phyloP scores from a whole-genome alignment of 208 protist genomes.

The Leishmania lainsoni region DNA sequence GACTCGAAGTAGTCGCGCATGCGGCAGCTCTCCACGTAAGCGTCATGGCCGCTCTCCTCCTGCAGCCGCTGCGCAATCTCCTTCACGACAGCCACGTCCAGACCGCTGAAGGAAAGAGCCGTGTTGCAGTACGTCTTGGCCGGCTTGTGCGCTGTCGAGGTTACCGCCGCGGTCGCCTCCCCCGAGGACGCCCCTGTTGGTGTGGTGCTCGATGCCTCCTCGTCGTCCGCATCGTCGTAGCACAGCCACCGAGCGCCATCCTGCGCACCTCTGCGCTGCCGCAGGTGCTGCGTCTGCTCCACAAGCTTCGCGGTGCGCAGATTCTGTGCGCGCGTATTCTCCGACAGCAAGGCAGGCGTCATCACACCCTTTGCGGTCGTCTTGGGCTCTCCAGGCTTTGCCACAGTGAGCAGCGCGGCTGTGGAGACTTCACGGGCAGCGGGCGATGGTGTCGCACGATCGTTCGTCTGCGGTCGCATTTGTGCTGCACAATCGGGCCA shows the following conservation, averaged over 20 bases:
- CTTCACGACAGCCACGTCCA: conserved; percentile 34
- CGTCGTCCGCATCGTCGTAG: conserved; percentile 13
- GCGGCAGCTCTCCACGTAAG: neutral
- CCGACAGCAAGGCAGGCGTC: conserved; percentile 2
- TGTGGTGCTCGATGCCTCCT: conserved; percentile 1
- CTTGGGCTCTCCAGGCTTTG: neutral
- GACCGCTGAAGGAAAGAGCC: conserved; percentile 27
- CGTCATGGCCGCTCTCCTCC: neutral
- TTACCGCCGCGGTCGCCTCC: neutral
- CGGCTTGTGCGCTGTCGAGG: neutral
- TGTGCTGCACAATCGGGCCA: neutral
- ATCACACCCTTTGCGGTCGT: conserved; percentile 5
- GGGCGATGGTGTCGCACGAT: neutral
- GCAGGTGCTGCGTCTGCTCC: neutral
- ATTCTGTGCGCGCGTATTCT: neutral
- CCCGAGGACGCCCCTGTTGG: neutral
- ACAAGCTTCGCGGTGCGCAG: conserved; percentile 2
- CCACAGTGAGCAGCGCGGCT: neutral
- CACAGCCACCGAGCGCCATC: conserved; percentile 9
- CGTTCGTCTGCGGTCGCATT: neutral
- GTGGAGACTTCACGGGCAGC: neutral
- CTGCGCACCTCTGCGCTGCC: neutral
- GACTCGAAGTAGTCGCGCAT: conserved; percentile 27
- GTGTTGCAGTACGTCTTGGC: conserved; percentile 15
- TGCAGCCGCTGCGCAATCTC: conserved; percentile 32